Percentiles rank a stretch among this genome's conserved stretches.
These are phyloP conservation scores for Colletotrichum echinochloae DNA, from an alignment of 2,329 filamentous ascomycete species.

Conservation along the genomic window DNA sequence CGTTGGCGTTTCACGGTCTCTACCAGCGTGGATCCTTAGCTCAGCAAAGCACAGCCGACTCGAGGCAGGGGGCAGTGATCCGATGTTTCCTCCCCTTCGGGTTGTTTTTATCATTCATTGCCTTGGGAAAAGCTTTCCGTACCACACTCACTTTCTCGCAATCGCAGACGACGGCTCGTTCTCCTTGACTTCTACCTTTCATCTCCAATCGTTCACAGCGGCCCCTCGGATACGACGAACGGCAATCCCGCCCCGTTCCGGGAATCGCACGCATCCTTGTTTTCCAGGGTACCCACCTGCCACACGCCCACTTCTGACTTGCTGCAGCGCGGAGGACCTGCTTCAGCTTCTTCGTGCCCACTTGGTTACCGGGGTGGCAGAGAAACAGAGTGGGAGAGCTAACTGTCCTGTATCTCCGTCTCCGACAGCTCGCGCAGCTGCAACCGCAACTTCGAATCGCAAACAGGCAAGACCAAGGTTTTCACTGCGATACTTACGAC, in stretches of 20 bases:
- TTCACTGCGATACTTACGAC: neutral
- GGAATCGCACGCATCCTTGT: conserved; percentile 15
- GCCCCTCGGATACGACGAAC: neutral
- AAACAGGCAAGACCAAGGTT: conserved; percentile 9
- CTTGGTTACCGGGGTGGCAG: conserved; percentile 33
- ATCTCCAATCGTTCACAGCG: neutral
- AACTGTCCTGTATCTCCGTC: conserved; percentile 35
- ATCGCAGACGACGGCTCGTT: neutral
- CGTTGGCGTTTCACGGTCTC: conserved; percentile 36
- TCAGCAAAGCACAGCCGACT: conserved; percentile 26
- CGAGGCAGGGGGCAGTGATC: conserved; percentile 8
- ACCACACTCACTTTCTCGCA: conserved; percentile 4
- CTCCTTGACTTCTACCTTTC: neutral
- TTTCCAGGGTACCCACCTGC: neutral
- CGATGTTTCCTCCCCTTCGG: conserved; percentile 23
- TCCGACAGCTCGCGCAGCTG: conserved; percentile 12
- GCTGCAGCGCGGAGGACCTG: conserved; percentile 29
- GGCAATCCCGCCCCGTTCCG: conserved; percentile 15
- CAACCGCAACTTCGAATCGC: conserved; percentile 5
- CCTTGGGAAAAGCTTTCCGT: conserved; percentile 3
- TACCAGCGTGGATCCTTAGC: conserved; percentile 25
- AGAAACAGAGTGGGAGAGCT: conserved; percentile 10
- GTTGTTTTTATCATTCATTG: neutral
- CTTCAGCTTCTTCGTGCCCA: conserved; percentile 35
- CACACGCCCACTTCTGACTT: neutral